phyloP scores from a whole-genome alignment of 2,329 filamentous ascomycete genomes.

The Metarhizium robertsii region DNA sequence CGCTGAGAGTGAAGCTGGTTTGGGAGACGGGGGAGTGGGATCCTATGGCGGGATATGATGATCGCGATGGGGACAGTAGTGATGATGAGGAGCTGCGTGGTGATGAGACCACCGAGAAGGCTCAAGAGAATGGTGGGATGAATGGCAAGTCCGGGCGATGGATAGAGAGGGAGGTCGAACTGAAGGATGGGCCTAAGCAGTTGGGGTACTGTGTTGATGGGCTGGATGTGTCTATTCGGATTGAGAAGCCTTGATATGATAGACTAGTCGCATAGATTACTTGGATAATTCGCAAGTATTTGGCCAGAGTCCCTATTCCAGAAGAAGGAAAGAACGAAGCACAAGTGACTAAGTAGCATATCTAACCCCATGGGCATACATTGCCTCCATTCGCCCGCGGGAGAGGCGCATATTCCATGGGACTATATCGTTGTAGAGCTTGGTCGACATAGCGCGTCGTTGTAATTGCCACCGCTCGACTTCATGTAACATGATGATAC shows the following conservation, averaged over 20 bases:
- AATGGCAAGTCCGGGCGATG: slow-evolving; percentile 44
- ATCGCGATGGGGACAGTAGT: slow-evolving; percentile 45
- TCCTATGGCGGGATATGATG: slow-evolving; percentile 56
- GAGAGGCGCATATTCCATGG: no score
- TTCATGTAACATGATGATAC: no score
- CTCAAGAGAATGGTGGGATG: slow-evolving; percentile 9
- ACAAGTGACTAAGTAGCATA: no score
- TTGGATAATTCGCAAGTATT: no score
- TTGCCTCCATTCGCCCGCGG: no score
- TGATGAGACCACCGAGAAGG: slow-evolving; percentile 18
- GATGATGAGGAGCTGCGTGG: slow-evolving; percentile 35
- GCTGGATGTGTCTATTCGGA: slow-evolving; percentile 57
- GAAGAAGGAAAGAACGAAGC: no score
- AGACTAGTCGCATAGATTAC: neutral
- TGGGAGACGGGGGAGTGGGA: slow-evolving; percentile 94
- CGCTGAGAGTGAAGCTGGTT: slow-evolving; percentile 56
- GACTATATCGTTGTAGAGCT: no score
- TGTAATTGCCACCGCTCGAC: no score
- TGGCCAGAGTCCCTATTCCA: no score
- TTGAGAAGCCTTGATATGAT: slow-evolving; percentile 40
- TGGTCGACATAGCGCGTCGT: no score
- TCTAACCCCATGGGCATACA: no score
- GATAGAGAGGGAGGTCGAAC: slow-evolving; percentile 69
- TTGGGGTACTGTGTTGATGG: slow-evolving; percentile 79
- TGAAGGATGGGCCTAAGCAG: slow-evolving; percentile 70